phyloP scores from a whole-genome alignment of 192 early-diverging fungal genomes.

The Helicostylum pulchrum region DNA sequence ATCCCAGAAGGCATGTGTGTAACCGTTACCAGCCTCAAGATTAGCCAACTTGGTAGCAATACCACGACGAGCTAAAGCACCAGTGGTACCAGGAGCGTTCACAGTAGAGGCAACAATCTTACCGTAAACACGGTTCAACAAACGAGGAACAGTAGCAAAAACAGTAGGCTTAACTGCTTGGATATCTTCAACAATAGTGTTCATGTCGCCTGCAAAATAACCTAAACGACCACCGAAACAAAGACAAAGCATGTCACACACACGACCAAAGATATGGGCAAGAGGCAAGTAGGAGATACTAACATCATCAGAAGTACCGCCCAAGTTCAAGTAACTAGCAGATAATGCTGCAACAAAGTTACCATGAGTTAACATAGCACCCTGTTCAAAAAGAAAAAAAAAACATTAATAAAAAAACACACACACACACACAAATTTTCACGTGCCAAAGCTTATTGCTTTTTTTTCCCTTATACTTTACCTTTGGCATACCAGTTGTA shows the following conservation, averaged over 20 bases:
- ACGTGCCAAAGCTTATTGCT: neutral
- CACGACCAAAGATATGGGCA: slow-evolving; percentile 85
- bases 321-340: slow-evolving; percentile 11
- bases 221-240: slow-evolving; percentile 65
- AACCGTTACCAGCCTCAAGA: slow-evolving; percentile 55
- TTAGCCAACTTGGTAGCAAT: slow-evolving; percentile 59
- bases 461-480: slow-evolving; percentile 8
- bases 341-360: slow-evolving; percentile 60
- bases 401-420: neutral
- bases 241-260: slow-evolving; percentile 51
- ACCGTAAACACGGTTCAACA: slow-evolving; percentile 88
- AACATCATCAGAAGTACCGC: slow-evolving; percentile 19
- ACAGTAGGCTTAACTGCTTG: slow-evolving; percentile 77
- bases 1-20: slow-evolving; percentile 86
- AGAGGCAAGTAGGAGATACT: slow-evolving; percentile 77
- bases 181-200: slow-evolving; percentile 78
- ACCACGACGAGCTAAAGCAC: slow-evolving; percentile 56
- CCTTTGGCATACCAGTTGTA: slow-evolving; percentile 81
- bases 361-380: slow-evolving; percentile 72
- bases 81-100: slow-evolving; percentile 59
- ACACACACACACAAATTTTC: neutral
- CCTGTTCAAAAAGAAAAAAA: slow-evolving; percentile 26
- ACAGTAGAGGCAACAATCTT: slow-evolving; percentile 59
- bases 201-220: slow-evolving; percentile 72
- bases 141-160: slow-evolving; percentile 81